Evolutionary conservation across 495 filamentous ascomycete genomes (phyloP), one percentile per base, ranked within the genome.

Genomic region (Neurospora sp.): DNA sequence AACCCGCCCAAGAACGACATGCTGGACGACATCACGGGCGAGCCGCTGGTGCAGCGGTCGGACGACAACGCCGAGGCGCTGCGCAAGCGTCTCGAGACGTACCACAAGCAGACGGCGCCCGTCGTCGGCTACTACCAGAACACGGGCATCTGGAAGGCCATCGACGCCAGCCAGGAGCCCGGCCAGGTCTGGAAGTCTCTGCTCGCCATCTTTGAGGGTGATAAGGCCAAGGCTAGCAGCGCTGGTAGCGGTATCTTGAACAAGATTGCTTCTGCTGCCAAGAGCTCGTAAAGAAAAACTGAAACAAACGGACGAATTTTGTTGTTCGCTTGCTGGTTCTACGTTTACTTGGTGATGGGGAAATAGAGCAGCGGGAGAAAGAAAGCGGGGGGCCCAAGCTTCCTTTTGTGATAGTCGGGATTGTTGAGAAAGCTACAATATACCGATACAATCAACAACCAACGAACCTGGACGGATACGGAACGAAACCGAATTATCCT

Each of bases 1-100:
- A 98, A 97, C 89, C 96, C 96, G n/a, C 96, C 96, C 75, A 96
- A 97, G 88, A 83, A 88, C 73, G 71, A 87, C 73, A 98, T 98
- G 96, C 97, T 88, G 81, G 96, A 99, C 84, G 96, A 99, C 79
- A 80, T 98, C 72, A 98, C 96, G 18, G 96, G 96, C 79, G 96
- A 99, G 86, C 96, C 95, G 39, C 84, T 99, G 75, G 93, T 98
- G 80, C 96, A 98, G 85, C 91, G 96, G 75, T 92, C 90, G 71
- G 96, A 99, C 80, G 96, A 99, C 86, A 99, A 99, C 78, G 94
- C 92, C 76, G 95, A 95, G n/a, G 93, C 95, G 45, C 87, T 99
- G 69, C 94, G 92, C 87, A 99, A 98, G 90, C 91, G 96, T 73
- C 87, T 99, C 68, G 87, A 84, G 39, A 97, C 94, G 18, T 99